These are phyloP conservation scores for Coprinopsis marcescibilis DNA, from an alignment of 768 basidiomycete species.

Conservation along the genomic window DNA sequence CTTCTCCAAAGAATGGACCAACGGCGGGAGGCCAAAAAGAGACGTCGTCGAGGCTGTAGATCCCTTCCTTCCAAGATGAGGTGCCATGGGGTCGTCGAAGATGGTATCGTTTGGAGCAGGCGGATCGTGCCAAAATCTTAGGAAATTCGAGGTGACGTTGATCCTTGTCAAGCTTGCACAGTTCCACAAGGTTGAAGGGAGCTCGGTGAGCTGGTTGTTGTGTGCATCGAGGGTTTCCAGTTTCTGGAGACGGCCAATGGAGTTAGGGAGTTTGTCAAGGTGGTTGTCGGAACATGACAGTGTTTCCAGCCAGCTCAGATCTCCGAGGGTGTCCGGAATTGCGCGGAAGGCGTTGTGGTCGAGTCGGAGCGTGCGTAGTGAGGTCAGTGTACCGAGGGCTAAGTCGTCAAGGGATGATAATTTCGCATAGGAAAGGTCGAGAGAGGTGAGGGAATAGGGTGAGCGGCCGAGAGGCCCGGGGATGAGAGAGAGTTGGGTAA, in stretches of 20 bases:
- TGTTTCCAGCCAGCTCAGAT: conserved; percentile 59
- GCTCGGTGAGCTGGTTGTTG: conserved; percentile 78
- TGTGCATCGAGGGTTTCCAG: conserved; percentile 81
- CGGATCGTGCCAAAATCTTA: conserved; percentile 68
- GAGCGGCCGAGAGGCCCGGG: conserved; percentile 38
- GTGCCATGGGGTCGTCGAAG: conserved; percentile 10
- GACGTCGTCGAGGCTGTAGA: conserved; percentile 24
- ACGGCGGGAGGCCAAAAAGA: conserved; percentile 22
- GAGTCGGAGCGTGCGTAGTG: conserved; percentile 66
- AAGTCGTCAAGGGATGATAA: conserved; percentile 72
- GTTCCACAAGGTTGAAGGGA: conserved; percentile 78
- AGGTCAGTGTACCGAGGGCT: conserved; percentile 65
- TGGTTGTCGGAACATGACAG: conserved; percentile 92
- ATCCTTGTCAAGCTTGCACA: conserved; percentile 67
- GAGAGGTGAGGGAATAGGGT: conserved; percentile 35
- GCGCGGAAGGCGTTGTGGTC: conserved; percentile 83
- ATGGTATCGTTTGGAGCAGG: conserved; percentile 19
- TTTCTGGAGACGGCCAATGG: conserved; percentile 70
- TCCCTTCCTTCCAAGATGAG: conserved; percentile 24
- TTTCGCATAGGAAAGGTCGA: conserved; percentile 15
- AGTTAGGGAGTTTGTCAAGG: conserved; percentile 66
- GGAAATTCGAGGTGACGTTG: conserved; percentile 85
- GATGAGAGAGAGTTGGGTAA: conserved; percentile 67
- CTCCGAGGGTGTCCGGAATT: conserved; percentile 79
- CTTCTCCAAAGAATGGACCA: conserved; percentile 65